phyloP scores from a whole-genome alignment of 2,329 filamentous ascomycete species.

The Fusarium sp. region DNA sequence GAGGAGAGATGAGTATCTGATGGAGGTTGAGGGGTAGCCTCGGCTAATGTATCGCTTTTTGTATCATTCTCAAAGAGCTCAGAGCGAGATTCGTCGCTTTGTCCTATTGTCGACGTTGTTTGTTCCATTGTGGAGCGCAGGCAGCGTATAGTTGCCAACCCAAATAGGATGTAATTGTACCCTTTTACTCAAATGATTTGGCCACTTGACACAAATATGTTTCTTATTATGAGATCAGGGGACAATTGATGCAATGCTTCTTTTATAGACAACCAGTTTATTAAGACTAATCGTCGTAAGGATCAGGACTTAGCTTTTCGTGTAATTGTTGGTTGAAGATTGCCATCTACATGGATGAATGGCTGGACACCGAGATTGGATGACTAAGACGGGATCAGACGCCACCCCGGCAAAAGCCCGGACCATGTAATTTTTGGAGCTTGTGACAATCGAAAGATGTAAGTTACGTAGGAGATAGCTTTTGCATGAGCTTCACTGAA shows the following conservation, averaged over 20 bases:
- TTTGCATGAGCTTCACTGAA: conserved; percentile 37
- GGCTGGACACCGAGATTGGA: conserved; percentile 15
- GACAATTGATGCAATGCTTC: background rate
- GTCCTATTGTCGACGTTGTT: conserved; percentile 38
- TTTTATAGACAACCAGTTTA: conserved; percentile 11
- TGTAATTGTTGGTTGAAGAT: conserved; percentile 31
- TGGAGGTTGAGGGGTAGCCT: conserved; percentile 43
- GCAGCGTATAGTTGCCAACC: conserved; percentile 17
- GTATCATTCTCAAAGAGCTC: conserved; percentile 48
- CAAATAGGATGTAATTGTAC: conserved; percentile 1
- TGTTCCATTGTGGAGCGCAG: conserved; percentile 49
- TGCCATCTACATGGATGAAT: conserved; percentile 16
- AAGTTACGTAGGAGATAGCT: conserved; percentile 43
- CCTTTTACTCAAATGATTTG: conserved; percentile 19
- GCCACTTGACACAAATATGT: conserved; percentile 39
- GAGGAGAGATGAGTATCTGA: conserved; percentile 42
- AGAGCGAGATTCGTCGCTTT: conserved; percentile 49
- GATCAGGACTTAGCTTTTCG: conserved; percentile 1
- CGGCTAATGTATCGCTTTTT: conserved; percentile 46
- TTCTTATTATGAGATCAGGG: conserved; percentile 14
- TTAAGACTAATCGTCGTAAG: conserved; percentile 8
- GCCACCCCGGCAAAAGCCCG: conserved; percentile 47
- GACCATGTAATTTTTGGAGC: conserved; percentile 45
- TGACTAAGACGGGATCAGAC: conserved; percentile 42
- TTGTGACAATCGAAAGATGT: conserved; percentile 49